Base-by-base conservation (phyloP, 306 rosid genomes). In the Cicer chorassanicum region DNA sequence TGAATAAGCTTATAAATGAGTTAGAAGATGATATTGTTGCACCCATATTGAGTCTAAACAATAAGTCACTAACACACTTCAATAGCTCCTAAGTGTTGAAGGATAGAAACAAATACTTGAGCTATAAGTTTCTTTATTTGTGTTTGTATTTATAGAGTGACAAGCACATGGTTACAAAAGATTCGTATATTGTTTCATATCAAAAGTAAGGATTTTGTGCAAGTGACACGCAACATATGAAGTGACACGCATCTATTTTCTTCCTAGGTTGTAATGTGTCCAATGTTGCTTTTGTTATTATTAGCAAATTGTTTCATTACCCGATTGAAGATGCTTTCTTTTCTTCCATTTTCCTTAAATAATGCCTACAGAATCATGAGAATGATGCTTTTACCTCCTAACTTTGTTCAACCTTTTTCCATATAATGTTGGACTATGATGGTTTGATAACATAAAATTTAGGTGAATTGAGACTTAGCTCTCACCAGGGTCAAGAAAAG, bases 1-100 rank as follows among this genome's bases (percentile, higher is more conserved):
- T 86, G 85, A 91, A 88, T 1, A 87, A 44, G 77, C 80, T 62
- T 77, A 86, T 78, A 36, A 88, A 56, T 1, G 92, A 88, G 39
- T 48, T 82, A 24, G 88, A 82, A 24, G 86, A 78, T 8, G 88
- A 78, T 51, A 83, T 86, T 65, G 49, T 70, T 9, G 91, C 83
- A 44, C 92, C 89, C 80, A 78, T 55, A 15, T 24, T 24, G 61
- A 54, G 64, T 24, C 41, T 5, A 0, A 36, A 60, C 6, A 34
- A 42, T 60, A 9, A 7, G 19, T 34, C 1, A 60, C 4, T 60
- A 6, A 60, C 43, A 29, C 6, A 59, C 65, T 60, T 10, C 64
- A 57, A 7, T 4, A 14, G 21, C 64, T 11, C 24, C 10, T 1
- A 14, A 6, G 21, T 54, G 4, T 53, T 16, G 29, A 16, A 53